phyloP scores from a whole-genome alignment of 2,329 filamentous ascomycete genomes.

The Bipolaris oryzae region DNA sequence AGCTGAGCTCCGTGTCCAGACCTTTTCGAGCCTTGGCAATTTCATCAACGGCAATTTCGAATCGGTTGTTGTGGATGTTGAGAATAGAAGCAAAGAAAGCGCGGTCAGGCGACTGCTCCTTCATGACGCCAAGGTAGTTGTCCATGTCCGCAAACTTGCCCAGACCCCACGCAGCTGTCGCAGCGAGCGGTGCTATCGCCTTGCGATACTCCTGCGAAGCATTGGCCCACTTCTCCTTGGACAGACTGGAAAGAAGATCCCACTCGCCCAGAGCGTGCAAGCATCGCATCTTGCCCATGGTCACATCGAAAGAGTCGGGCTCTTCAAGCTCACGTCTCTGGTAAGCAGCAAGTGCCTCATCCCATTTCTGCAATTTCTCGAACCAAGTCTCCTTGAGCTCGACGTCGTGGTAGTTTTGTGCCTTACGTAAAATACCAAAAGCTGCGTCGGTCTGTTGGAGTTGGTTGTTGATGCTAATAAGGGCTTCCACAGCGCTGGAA shows the following conservation, averaged over 20 bases:
- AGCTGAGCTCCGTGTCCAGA: slow-evolving; percentile 92
- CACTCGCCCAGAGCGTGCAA: slow-evolving; percentile 96
- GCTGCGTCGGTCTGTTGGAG: slow-evolving; percentile 98
- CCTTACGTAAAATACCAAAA: slow-evolving; percentile 95
- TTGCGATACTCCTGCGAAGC: slow-evolving; percentile 86
- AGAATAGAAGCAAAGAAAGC: slow-evolving; percentile 98
- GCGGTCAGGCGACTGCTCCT: slow-evolving; percentile 87
- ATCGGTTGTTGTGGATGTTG: slow-evolving; percentile 93
- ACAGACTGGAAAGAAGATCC: slow-evolving; percentile 87
- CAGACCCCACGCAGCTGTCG: slow-evolving; percentile 94
- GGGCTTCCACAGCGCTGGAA: slow-evolving; percentile 89
- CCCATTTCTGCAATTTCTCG: slow-evolving; percentile 97
- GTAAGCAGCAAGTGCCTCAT: slow-evolving; percentile 92
- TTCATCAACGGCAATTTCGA: slow-evolving; percentile 84
- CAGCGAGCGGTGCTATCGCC: slow-evolving; percentile 89
- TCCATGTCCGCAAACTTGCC: slow-evolving; percentile 99
- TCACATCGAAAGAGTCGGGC: slow-evolving; percentile 81
- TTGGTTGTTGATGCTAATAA: slow-evolving; percentile 99
- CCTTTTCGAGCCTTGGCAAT: slow-evolving; percentile 92
- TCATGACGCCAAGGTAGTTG: slow-evolving; percentile 93
- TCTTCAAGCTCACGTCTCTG: slow-evolving; percentile 81
- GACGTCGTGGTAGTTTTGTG: slow-evolving; percentile 94
- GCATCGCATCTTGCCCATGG: slow-evolving; percentile 99
- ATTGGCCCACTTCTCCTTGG: slow-evolving; percentile 91
- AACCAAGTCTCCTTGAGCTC: slow-evolving; percentile 98